Evolutionary conservation across 305 asterid species (phyloP), one percentile per base, ranked within the genome.

Genomic region (Fraxinus platypoda): DNA sequence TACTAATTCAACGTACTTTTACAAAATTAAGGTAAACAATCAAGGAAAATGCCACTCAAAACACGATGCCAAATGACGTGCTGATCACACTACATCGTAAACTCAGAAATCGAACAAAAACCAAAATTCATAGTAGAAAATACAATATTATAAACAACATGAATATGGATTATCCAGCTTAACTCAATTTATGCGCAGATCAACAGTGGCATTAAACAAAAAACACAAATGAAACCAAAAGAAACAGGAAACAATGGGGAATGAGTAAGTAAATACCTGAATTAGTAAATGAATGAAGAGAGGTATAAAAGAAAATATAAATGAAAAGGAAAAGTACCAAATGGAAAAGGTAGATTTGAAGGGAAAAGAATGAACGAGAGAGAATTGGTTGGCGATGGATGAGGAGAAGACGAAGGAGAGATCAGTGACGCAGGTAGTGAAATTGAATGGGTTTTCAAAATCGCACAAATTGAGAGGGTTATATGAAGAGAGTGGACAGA

Each of bases 401-500:
- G 19, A 12, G 74, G 74, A 66, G 74, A 66, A 12, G 74, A 64
- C 34, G 73, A 64, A 64, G 73, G 73, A 64, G 33, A 64, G 73
- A 64, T 64, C 30, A 59, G 11, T 59, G 26, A 59, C 30, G 12
- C 70, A 2, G 26, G n/a, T 26, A 66, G 13, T 66, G 8, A 66
- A 66, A 66, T 66, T 66, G 73, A 26, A 66, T 25, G 33, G 73
- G 34, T 8, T 66, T 66, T 62, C 34, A 25, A 26, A 64, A 66
- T 62, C 34, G 34, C 17, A 31, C 73, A 66, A 66, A 23, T 66
- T 66, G 35, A 26, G 30, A 66, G 78, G 81, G 15, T 86, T 88
- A 84, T 82, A 86, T 80, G 80, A 79, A 77, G 85, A 26, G 70
- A 17, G 31, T 79, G 89, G 83, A 43, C 85, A 59, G 76, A 83